A percentile compares a stretch with the other conserved stretches of the same genome.
phyloP scores from a whole-genome alignment of 768 basidiomycete species.

The Pulveroboletus frians region DNA sequence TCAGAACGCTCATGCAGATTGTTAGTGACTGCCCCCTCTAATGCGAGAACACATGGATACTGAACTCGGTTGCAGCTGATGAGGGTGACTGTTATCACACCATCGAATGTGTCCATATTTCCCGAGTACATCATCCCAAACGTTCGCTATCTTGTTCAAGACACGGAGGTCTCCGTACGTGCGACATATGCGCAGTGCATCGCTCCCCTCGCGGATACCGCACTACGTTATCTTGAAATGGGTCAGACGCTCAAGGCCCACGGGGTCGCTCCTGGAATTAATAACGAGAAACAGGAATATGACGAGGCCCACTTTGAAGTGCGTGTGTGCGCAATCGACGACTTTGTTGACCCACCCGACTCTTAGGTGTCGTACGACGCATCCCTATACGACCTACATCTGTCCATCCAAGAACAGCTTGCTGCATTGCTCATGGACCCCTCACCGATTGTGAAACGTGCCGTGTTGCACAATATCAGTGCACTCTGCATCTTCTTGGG shows the following conservation, averaged over 20 bases:
- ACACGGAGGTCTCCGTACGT: constrained; percentile 81
- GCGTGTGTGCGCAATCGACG: constrained; percentile 3
- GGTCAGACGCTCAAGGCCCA: constrained; percentile 85
- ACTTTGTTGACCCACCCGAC: background rate
- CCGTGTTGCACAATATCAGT: constrained; percentile 81
- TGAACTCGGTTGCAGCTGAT: constrained; percentile 41
- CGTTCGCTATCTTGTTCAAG: constrained; percentile 73
- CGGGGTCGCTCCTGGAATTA: constrained; percentile 46
- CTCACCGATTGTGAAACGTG: constrained; percentile 85
- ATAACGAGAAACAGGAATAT: constrained; percentile 57
- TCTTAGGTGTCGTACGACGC: constrained; percentile 85
- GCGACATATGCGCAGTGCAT: constrained; percentile 82
- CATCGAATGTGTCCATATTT: constrained; percentile 66
- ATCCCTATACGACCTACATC: constrained; percentile 79
- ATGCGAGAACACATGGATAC: background rate
- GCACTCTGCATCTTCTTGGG: constrained; percentile 92
- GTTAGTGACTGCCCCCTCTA: constrained; percentile 42
- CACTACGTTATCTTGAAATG: constrained; percentile 88
- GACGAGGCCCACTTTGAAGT: constrained; percentile 83
- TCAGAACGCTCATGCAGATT: constrained; percentile 77
- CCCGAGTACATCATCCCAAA: constrained; percentile 96
- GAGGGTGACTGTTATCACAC: constrained; percentile 67
- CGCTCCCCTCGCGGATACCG: constrained; percentile 78
- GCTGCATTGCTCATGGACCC: constrained; percentile 83
- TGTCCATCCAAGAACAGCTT: constrained; percentile 81